Base-by-base conservation (phyloP, 352 stramenopile species). In the Peronospora belbahrii region DNA sequence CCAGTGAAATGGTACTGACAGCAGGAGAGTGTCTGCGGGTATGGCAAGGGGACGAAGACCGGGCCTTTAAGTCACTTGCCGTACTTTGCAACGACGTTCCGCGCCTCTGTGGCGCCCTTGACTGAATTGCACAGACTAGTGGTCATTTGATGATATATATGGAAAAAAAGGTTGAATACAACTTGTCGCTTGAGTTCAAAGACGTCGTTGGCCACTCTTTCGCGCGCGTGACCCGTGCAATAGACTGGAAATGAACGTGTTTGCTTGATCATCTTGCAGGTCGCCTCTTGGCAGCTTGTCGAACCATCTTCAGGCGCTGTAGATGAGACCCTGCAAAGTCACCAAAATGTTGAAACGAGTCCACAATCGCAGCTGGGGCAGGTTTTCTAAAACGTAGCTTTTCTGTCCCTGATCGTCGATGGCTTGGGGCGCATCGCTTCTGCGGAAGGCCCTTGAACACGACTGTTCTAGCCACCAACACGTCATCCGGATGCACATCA, bases 61-160 rank as follows among this genome's bases (percentile, higher is more conserved):
- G 62, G 10, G 78, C 78, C 13, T 83, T 90, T 48, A 70, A 70
- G 46, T 83, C 78, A n/a, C 73, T 90, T 39, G 61, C 76, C 4
- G 62, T 75, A 41, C 59, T 86, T 40, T 81, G 68, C 47, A 76
- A 77, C 38, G 63, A 87, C 44, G 60, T 87, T 10, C 70, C 72
- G 27, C 67, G 67, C 27, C 48, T 87, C 35, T 84, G 76, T 52
- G 63, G 59, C 4, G 62, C 49, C 13, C 48, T 68, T 10, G 51
- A 58, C 48, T 68, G 42, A 65, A 25, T 30, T 9, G n/a, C 8
- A 10, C 24, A 39, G 23, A 23, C 23, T 23, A 17, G 45, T 20
- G 40, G 42, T 48, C 10, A 6, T 35, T 41, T 49, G 52, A 52
- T n/a, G n/a, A n/a, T n/a, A n/a, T n/a, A n/a, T 58, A 58, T 58